Conservation (phyloP, 495 filamentous ascomycete species). For the Penicillium subrubescens region DNA sequence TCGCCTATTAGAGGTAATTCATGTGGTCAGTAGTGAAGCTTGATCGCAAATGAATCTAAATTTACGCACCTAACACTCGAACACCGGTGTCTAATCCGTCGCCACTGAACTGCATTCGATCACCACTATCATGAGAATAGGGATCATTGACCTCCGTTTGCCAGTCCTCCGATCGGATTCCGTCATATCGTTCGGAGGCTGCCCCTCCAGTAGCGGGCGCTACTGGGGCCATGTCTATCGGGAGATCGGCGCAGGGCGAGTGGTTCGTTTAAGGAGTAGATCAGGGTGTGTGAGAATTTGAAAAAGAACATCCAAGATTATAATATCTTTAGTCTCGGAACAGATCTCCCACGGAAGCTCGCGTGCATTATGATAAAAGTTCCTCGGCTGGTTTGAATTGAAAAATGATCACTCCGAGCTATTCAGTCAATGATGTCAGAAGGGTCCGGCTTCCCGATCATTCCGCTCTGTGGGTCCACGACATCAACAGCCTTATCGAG, state of each 20-base stretch:
- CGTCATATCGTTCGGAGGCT: slow-evolving; percentile 3
- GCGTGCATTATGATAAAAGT: background rate
- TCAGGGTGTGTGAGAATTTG: background rate
- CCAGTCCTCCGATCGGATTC: slow-evolving; percentile 23
- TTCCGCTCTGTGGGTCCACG: background rate
- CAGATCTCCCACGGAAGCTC: background rate
- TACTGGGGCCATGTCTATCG: slow-evolving; percentile 20
- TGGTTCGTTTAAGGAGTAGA: background rate
- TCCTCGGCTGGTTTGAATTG: background rate
- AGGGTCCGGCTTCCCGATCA: slow-evolving; percentile 9
- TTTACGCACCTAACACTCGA: slow-evolving; percentile 21
- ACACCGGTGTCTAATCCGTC: slow-evolving; percentile 33
- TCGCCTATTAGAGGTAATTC: slow-evolving; percentile 16
- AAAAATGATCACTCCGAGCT: background rate
- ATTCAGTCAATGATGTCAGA: slow-evolving; percentile 16
- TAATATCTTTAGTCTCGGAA: background rate
- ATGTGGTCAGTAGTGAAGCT: background rate
- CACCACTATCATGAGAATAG: background rate
- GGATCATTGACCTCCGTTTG: slow-evolving; percentile 5
- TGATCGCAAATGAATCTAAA: background rate
- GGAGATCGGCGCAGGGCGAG: slow-evolving; percentile 18
- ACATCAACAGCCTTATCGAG: background rate
- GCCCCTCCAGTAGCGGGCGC: slow-evolving; percentile 2
- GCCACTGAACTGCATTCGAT: slow-evolving; percentile 14
- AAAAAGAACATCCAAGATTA: background rate